A percentile compares a stretch with the other conserved stretches of the same genome.
Evolutionary conservation across 202 grass and related monocot genomes (phyloP).

Genomic region (Zizania palustris): DNA sequence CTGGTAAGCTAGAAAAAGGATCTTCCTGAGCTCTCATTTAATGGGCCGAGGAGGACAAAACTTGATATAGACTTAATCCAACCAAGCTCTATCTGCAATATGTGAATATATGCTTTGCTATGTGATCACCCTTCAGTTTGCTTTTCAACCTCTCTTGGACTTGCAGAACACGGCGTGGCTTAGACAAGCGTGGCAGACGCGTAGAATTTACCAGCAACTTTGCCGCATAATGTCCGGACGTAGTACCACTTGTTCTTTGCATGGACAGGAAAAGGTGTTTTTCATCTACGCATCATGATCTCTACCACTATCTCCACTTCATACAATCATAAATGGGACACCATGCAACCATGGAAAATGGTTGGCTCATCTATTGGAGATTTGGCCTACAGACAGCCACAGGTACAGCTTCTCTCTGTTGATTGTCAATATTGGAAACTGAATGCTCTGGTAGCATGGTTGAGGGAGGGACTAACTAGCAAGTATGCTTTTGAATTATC

Average conservation of each 20-base stretch:
- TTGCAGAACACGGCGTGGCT: constrained; percentile 24
- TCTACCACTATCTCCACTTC: constrained; percentile 11
- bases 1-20: neutral
- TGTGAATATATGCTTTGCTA: constrained; percentile 11
- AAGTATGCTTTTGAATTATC: neutral
- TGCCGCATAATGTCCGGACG: constrained; percentile 1
- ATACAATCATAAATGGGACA: neutral
- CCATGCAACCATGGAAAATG: neutral
- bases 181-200: constrained; percentile 18
- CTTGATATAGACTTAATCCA: constrained; percentile 28
- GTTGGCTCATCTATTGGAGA: neutral
- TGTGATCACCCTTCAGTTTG: neutral
- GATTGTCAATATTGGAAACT: neutral
- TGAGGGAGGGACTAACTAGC: neutral
- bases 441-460: neutral
- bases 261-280: neutral
- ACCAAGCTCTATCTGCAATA: constrained; percentile 1
- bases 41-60: neutral
- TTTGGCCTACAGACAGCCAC: neutral
- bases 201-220: constrained; percentile 7
- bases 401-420: neutral
- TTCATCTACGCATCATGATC: neutral
- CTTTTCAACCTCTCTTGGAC: constrained; percentile 12
- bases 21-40: neutral
- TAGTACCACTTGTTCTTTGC: neutral